Evolutionary conservation across 805 yeast species (phyloP).

Genomic region (Cephaloascus fragrans): DNA sequence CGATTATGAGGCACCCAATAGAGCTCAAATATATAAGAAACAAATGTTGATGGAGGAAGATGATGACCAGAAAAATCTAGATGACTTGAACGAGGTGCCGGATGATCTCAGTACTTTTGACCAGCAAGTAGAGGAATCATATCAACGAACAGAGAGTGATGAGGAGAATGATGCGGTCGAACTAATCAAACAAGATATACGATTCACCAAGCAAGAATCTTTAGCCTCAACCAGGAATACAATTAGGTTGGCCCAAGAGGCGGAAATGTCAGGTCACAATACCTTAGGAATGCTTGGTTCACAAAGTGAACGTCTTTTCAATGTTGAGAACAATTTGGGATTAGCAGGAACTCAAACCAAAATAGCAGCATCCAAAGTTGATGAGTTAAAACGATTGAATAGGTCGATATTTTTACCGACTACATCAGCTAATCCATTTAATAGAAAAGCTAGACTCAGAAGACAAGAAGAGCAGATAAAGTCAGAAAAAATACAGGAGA

Average conservation of each 20-base stretch:
- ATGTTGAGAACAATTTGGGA: slow-evolving; percentile 68
- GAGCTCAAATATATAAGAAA: background rate
- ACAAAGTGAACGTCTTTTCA: slow-evolving; percentile 81
- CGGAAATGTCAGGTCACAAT: slow-evolving; percentile 44
- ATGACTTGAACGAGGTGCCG: slow-evolving; percentile 29
- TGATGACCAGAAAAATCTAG: slow-evolving; percentile 17
- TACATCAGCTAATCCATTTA: slow-evolving; percentile 83
- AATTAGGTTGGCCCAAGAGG: slow-evolving; percentile 32
- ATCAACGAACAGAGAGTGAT: slow-evolving; percentile 34
- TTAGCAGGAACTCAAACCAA: slow-evolving; percentile 74
- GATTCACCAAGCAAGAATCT: slow-evolving; percentile 80
- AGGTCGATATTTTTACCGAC: slow-evolving; percentile 75
- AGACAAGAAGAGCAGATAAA: slow-evolving; percentile 66
- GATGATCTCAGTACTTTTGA: slow-evolving; percentile 26
- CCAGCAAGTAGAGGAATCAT: no score
- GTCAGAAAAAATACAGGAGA: slow-evolving; percentile 51
- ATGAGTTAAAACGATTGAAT: slow-evolving; percentile 68
- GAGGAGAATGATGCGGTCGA: slow-evolving; percentile 88
- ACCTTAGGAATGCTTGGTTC: slow-evolving; percentile 88
- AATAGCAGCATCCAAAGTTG: slow-evolving; percentile 75
- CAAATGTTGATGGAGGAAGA: background rate
- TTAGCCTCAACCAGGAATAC: slow-evolving; percentile 76
- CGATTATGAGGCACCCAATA: slow-evolving; percentile 11
- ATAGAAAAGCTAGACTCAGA: slow-evolving; percentile 62
- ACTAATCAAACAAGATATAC: slow-evolving; percentile 70